Base-by-base conservation (phyloP, 768 basidiomycete species). In the Xerocomellus amylosporus region DNA sequence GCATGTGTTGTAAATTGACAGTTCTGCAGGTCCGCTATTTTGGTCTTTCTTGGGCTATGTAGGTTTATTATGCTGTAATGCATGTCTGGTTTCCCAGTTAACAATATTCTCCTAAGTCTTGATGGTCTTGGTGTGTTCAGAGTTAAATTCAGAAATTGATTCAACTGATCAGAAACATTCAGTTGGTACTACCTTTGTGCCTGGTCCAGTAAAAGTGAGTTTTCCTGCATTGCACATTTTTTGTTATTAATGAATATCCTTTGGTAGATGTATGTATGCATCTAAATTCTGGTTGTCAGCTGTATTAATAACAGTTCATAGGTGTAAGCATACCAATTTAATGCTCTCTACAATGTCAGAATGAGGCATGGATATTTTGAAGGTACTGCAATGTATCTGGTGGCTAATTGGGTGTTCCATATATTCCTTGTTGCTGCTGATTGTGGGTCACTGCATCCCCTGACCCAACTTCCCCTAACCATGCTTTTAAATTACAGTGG, bases 341-440 rank as follows among this genome's bases (percentile, higher is more conserved):
- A 5, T 28, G 4, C 26, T 1, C 26, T 28, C 26, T n/a, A 15
- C 7, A 19, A 26, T 13, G 10, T 38, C 17, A 14, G 5, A 15
- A 8, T 36, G 8, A 38, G 4, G 2, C 10, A 22, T 24, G 8
- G 6, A 17, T 39, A 19, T 34, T 43, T 8, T 6, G 0, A 49
- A 59, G 57, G 57, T 37, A 38, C 38, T n/a, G 13, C 4, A 24
- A 9, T 47, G 1, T 1, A 8, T 19, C 2, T 48, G 5, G 1
- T 37, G 5, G 5, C 13, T 1, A 3, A 0, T 0, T 60, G 50
- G 50, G 15, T 0, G 3, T 60, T 31, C 10, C 22, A 22, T 7
- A 17, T 58, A 8, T 58, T 62, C 9, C 8, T 49, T 13, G 39
- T n/a, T 26, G 34, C 33, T 19, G 40, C 50, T 19, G 60, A 62